Evolutionary conservation across 73 alveolate genomes (phyloP).

Genomic region (Diophrys sp.): DNA sequence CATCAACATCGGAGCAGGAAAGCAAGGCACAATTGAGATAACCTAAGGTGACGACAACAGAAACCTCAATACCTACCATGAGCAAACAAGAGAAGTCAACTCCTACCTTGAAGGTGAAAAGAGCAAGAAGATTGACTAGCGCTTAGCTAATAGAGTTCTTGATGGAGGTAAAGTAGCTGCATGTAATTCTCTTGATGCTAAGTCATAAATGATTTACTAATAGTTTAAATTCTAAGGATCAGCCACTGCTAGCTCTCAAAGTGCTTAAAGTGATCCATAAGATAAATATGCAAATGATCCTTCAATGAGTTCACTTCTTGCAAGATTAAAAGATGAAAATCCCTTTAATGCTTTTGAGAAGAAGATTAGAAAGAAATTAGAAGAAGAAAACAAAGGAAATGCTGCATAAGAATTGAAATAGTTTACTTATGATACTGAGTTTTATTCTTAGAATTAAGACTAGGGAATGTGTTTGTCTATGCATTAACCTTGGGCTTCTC

Average conservation of each 20-base stretch:
- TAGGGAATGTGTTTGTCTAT: constrained; percentile 68
- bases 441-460: constrained; percentile 50
- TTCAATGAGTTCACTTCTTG: neutral
- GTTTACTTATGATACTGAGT: constrained; percentile 29
- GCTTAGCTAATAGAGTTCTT: too few species aligned
- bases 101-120: constrained; percentile 14
- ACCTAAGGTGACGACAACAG: neutral
- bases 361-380: constrained; percentile 24
- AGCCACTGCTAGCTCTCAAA: too few species aligned
- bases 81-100: constrained; percentile 7
- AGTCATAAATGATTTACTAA: constrained; percentile 17
- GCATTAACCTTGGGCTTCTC: constrained; percentile 83
- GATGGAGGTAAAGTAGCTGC: too few species aligned
- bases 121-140: too few species aligned
- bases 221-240: neutral
- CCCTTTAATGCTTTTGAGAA: constrained; percentile 54
- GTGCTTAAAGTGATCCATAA: neutral
- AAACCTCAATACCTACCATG: neutral
- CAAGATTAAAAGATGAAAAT: constrained; percentile 53
- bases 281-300: neutral
- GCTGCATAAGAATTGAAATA: neutral
- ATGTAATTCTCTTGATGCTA: constrained; percentile 18
- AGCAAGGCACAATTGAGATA: neutral
- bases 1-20: constrained; percentile 20
- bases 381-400: neutral